Evolutionary conservation across 345 rosid genomes (phyloP), one percentile per base, ranked within the genome.

Genomic region (Ceriops decandra): DNA sequence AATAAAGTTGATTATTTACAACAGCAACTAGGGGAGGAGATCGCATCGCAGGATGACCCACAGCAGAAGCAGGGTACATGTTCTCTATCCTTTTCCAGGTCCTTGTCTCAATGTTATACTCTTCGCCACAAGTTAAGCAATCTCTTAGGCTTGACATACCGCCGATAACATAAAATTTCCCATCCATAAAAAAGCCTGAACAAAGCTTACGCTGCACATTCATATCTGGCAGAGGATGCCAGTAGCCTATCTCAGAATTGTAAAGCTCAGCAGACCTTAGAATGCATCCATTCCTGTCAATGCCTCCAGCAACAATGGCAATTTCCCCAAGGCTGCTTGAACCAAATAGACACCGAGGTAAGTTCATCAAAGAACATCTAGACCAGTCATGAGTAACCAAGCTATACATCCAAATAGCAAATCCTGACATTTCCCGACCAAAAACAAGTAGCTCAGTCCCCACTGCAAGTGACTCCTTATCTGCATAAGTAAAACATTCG

Each of bases 401-500:
- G 68, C 74, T 74, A 27, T 82, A 82, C 76, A 54, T 79, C 79
- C 81, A 82, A 62, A 82, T 79, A 9, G 77, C 77, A 67, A 79
- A 74, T 26, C 77, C 83, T 2, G 67, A 76, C 68, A 82, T 27
- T 60, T 82, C 83, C 31, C 77, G 83, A 21, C 85, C 85, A 69
- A 82, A 82, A 30, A 82, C 85, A 20, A 82, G 85, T 42, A 82
- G 66, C 64, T 79, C 65, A 38, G 76, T 79, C 62, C 83, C 85
- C 33, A 82, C 83, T 0, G 85, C 85, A 51, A 82, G 68, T n/a
- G 85, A 82, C 75, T 82, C 85, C 69, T 79, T 82, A 68, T 82
- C 83, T 7, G 83, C 83, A 69, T 33, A 72, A 57, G 73, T 79
- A 64, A 82, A 82, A 49, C 83, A 82, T 10, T 77, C 85, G 33